Conservation (phyloP, 169 alveolate genomes). For the Cryptosporidium xiaoi region DNA sequence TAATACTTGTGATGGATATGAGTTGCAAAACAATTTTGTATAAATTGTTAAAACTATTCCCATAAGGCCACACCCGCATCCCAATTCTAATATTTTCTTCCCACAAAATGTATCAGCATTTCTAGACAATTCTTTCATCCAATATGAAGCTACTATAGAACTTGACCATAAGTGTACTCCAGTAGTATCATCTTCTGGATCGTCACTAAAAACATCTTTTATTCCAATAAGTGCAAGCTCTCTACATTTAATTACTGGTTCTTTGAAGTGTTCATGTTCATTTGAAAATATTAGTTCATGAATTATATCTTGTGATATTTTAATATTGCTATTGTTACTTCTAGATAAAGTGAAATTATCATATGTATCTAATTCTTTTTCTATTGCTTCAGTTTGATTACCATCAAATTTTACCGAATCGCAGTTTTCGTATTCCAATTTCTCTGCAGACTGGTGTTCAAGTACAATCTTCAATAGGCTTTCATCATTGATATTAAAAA, state of each 20-base stretch:
- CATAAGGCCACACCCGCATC: slow-evolving; percentile 73
- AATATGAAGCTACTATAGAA: slow-evolving; percentile 58
- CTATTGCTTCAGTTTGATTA: background rate
- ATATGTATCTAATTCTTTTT: background rate
- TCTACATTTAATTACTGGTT: slow-evolving; percentile 35
- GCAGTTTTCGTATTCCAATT: slow-evolving; percentile 22
- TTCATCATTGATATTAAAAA: slow-evolving; percentile 49
- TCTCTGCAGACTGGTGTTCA: slow-evolving; percentile 68
- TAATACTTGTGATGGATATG: slow-evolving; percentile 3
- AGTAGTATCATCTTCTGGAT: slow-evolving; percentile 61
- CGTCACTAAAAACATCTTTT: slow-evolving; percentile 36
- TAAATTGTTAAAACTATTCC: slow-evolving; percentile 36
- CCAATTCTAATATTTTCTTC: slow-evolving; percentile 40
- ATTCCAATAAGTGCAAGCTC: slow-evolving; percentile 51
- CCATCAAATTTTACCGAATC: slow-evolving; percentile 22
- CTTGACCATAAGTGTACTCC: slow-evolving; percentile 74
- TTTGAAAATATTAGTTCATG: slow-evolving; percentile 5
- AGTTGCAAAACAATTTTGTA: background rate
- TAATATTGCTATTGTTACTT: background rate
- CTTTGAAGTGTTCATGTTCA: background rate
- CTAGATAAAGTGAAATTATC: background rate
- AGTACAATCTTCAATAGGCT: slow-evolving; percentile 23
- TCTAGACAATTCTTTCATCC: slow-evolving; percentile 29
- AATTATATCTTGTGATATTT: slow-evolving; percentile 34
- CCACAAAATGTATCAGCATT: slow-evolving; percentile 11